phyloP scores from a whole-genome alignment of 805 yeast species.

The Suhomyces faveliae region DNA sequence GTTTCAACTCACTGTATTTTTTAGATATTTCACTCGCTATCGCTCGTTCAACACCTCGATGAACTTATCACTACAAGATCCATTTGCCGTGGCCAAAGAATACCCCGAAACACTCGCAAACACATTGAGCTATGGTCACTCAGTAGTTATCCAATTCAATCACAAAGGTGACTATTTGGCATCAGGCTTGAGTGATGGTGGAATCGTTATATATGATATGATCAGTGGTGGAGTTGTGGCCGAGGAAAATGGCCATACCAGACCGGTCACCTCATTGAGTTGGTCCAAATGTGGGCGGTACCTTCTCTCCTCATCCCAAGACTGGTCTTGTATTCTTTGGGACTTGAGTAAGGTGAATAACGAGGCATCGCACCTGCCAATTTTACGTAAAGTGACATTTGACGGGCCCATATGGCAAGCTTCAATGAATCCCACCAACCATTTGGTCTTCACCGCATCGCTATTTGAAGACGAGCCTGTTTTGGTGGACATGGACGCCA shows the following conservation, averaged over 20 bases:
- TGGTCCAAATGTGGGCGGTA: conserved; percentile 79
- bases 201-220: conserved; percentile 69
- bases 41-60: conserved; percentile 30
- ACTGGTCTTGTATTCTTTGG: conserved; percentile 83
- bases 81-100: conserved; percentile 87
- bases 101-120: conserved; percentile 82
- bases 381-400: conserved; percentile 48
- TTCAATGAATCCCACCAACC: conserved; percentile 49
- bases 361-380: conserved; percentile 19
- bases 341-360: conserved; percentile 48
- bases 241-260: conserved; percentile 55
- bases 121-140: conserved; percentile 63
- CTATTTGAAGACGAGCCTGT: conserved; percentile 62
- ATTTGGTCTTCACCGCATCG: conserved; percentile 56
- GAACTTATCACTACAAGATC: conserved; percentile 85
- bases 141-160: conserved; percentile 67
- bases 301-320: conserved; percentile 69
- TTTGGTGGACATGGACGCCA: conserved; percentile 34
- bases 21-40: too few species aligned
- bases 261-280: conserved; percentile 67
- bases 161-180: conserved; percentile 83
- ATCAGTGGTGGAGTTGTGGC: conserved; percentile 60
- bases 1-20: too few species aligned
- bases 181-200: conserved; percentile 72
- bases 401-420: conserved; percentile 77